Evolutionary conservation across 768 basidiomycete species (phyloP).

Genomic region (Suillus spraguei): DNA sequence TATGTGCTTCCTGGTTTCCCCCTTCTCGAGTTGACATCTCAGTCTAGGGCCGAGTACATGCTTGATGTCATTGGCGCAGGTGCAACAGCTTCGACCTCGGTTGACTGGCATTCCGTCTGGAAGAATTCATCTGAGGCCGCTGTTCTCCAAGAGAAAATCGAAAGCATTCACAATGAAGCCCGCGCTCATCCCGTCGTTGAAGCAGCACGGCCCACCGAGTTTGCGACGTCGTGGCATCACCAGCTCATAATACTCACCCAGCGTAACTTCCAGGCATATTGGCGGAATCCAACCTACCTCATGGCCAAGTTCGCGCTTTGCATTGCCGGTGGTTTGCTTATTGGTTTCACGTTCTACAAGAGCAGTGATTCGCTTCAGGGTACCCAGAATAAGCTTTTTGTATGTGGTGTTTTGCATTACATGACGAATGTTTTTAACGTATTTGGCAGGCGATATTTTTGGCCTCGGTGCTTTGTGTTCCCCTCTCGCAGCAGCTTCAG

Average conservation of each 20-base stretch:
- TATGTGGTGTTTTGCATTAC: constrained; percentile 28
- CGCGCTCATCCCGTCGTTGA: constrained; percentile 44
- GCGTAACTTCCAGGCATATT: constrained; percentile 50
- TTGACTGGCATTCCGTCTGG: constrained; percentile 91
- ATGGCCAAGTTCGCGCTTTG: constrained; percentile 61
- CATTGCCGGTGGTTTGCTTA: constrained; percentile 55
- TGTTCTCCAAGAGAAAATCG: constrained; percentile 45
- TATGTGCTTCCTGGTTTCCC: constrained; percentile 32
- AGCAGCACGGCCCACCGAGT: constrained; percentile 43
- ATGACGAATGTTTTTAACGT: constrained; percentile 6
- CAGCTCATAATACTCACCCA: constrained; percentile 47
- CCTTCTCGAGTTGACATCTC: neutral
- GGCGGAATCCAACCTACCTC: constrained; percentile 62
- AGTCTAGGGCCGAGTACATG: constrained; percentile 59
- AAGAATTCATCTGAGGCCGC: constrained; percentile 64
- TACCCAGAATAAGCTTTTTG: constrained; percentile 68
- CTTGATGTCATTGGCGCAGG: constrained; percentile 89
- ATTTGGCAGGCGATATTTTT: constrained; percentile 54
- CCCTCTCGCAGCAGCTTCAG: constrained; percentile 65
- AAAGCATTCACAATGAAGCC: constrained; percentile 47
- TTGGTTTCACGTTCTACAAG: constrained; percentile 65
- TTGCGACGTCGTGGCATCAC: constrained; percentile 54
- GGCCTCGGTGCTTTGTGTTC: constrained; percentile 51
- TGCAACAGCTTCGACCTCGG: constrained; percentile 67
- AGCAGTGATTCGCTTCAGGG: constrained; percentile 56